Percentiles rank a stretch among this genome's conserved stretches.
phyloP scores from a whole-genome alignment of 495 filamentous ascomycete species.

The Podospora bellae-mahoneyi region DNA sequence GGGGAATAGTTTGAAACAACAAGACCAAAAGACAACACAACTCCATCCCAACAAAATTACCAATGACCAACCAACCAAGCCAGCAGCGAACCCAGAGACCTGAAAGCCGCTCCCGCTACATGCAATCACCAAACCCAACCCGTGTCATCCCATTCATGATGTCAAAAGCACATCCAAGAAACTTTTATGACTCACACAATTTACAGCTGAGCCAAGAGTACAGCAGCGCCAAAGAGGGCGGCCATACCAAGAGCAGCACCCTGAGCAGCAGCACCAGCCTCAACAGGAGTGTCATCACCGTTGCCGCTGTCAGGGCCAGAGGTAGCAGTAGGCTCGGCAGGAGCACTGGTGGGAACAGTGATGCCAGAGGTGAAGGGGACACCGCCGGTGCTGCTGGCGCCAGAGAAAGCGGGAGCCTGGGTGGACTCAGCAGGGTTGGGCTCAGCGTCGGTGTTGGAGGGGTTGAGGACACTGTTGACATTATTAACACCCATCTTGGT shows the following conservation, averaged over 20 bases:
- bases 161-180: background rate
- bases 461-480: slow-evolving; percentile 56
- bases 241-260: slow-evolving; percentile 34
- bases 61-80: too few relatives aligned
- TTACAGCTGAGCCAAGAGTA: slow-evolving; percentile 16
- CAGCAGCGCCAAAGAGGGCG: slow-evolving; percentile 38
- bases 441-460: slow-evolving; percentile 45
- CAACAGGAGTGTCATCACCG: slow-evolving; percentile 4
- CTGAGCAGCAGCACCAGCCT: slow-evolving; percentile 21
- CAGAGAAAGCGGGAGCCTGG: slow-evolving; percentile 50
- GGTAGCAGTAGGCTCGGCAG: slow-evolving; percentile 13
- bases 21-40: background rate
- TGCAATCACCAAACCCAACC: background rate
- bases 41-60: background rate
- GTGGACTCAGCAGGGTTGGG: slow-evolving; percentile 45
- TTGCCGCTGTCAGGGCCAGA: background rate
- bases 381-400: slow-evolving; percentile 41
- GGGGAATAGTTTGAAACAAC: background rate
- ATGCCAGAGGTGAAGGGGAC: slow-evolving; percentile 49
- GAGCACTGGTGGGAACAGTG: slow-evolving; percentile 29
- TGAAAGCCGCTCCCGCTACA: background rate
- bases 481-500: background rate
- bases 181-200: background rate
- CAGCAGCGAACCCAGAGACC: background rate
- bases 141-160: background rate